Evolutionary conservation across 257 asterid species (phyloP).

Genomic region (Verbascum thapsus): DNA sequence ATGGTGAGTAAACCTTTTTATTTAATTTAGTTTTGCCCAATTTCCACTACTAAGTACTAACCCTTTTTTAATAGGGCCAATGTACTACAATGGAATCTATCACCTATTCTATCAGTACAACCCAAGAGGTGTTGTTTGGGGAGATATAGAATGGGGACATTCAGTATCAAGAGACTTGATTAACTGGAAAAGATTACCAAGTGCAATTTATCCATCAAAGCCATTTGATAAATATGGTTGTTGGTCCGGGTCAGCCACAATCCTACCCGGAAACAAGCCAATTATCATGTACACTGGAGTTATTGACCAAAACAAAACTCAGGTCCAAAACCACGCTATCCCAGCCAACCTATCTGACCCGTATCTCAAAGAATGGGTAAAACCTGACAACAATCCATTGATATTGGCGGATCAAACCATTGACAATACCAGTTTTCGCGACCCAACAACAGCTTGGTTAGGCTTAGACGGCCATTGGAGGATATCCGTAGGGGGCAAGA

Average conservation of each 20-base stretch:
- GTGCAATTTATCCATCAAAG: slow-evolving; percentile 44
- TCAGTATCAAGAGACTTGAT: slow-evolving; percentile 50
- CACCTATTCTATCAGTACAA: slow-evolving; percentile 58
- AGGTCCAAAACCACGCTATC: slow-evolving; percentile 54
- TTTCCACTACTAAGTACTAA: not conserved
- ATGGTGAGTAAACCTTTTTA: too few relatives aligned
- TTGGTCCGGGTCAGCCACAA: slow-evolving; percentile 61
- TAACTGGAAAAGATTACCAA: slow-evolving; percentile 44
- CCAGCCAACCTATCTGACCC: slow-evolving; percentile 51
- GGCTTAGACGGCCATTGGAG: slow-evolving; percentile 51
- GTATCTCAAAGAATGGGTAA: slow-evolving; percentile 46
- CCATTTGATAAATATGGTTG: slow-evolving; percentile 45
- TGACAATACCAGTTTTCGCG: slow-evolving; percentile 48
- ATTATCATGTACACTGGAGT: slow-evolving; percentile 54
- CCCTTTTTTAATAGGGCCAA: slow-evolving; percentile 35
- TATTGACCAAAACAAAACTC: slow-evolving; percentile 30
- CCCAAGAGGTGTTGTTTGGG: slow-evolving; percentile 53
- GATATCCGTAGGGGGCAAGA: slow-evolving; percentile 34
- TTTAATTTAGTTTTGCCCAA: too few relatives aligned
- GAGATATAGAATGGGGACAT: slow-evolving; percentile 54
- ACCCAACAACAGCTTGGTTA: slow-evolving; percentile 59
- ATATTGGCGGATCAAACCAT: slow-evolving; percentile 24
- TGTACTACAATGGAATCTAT: slow-evolving; percentile 51
- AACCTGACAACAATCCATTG: slow-evolving; percentile 50
- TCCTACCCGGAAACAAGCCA: slow-evolving; percentile 45